Evolutionary conservation across 2,329 filamentous ascomycete species (phyloP), one percentile per base, ranked within the genome.

Genomic region (Ophiostoma himal-ulmi): DNA sequence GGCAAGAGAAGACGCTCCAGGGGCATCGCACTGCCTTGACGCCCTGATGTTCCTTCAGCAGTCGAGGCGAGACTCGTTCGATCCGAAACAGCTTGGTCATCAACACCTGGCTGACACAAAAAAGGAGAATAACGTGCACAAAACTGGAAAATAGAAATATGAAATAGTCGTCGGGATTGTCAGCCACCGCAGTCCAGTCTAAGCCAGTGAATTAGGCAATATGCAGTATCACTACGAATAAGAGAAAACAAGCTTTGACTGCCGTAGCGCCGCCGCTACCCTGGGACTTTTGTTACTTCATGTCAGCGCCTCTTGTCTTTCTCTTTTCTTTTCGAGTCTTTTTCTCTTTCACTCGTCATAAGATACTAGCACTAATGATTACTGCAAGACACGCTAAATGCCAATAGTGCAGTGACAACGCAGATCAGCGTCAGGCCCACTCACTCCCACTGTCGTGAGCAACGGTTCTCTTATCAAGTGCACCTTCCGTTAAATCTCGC

Each of bases 211-310:
- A 20, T 44, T 48, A 48, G 44, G 3, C 17, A 48, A 44, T 44
- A 20, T 44, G 44, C 44, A 48, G 7, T 48, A 48, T 48, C 44
- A 20, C 44, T 48, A 20, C 17, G 7, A 57, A 26, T 57, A 57
- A 57, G 52, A 57, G 22, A 57, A 60, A 60, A 60, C 57, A 60
- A 60, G 57, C 57, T 60, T 60, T 60, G 1, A 26, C 57, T 34
- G 57, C 57, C 26, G 57, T 60, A 60, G 52, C 13, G n/a, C 52
- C 52, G 2, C 52, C 52, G 52, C 52, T 57, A 57, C 22, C 52
- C 52, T 57, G 52, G n/a, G 44, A 17, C 8, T 34, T 5, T 57
- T 11, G 52, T n/a, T 8, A 57, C 52, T 22, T 57, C 3, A 2
- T 30, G 30, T 30, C 10, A 13, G 52, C n/a, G n/a, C 26, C 8